Evolutionary conservation across 164 flowering plant genomes (phyloP).

Genomic region (Tinospora cordifolia): DNA sequence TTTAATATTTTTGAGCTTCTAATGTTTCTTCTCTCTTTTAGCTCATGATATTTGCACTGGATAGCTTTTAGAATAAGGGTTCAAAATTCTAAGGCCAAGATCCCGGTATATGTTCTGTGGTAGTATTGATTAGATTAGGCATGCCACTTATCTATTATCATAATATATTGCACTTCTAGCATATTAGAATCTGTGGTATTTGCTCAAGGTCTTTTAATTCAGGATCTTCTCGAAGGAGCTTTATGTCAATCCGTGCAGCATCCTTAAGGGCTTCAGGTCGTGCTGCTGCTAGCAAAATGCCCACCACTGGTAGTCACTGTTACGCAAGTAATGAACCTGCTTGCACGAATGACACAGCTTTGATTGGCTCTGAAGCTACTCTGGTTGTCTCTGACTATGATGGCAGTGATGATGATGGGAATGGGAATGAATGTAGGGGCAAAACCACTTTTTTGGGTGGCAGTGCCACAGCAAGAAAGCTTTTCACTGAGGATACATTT

Average conservation of each 20-base stretch:
- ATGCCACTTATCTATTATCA: not conserved
- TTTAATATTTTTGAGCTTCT: not conserved
- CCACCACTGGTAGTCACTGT: slow-evolving; percentile 9
- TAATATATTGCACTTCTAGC: not conserved
- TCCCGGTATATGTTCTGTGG: slow-evolving; percentile 11
- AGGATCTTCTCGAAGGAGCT: slow-evolving; percentile 33
- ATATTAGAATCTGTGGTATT: not conserved
- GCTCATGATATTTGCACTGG: slow-evolving; percentile 9
- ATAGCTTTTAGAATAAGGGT: not conserved
- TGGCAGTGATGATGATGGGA: slow-evolving; percentile 10
- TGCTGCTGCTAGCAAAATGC: slow-evolving; percentile 34
- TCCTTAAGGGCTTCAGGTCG: slow-evolving; percentile 47
- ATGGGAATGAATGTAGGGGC: slow-evolving; percentile 10
- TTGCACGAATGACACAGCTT: slow-evolving; percentile 6
- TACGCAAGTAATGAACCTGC: slow-evolving; percentile 13
- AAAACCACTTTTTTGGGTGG: slow-evolving; percentile 24
- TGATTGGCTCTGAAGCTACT: not conserved
- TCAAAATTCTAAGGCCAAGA: slow-evolving; percentile 4
- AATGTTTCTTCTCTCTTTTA: slow-evolving; percentile 2
- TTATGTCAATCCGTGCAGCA: slow-evolving; percentile 48
- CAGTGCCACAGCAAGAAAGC: slow-evolving; percentile 49
- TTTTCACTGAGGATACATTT: slow-evolving; percentile 39
- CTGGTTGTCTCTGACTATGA: slow-evolving; percentile 18
- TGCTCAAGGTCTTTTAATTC: slow-evolving; percentile 10
- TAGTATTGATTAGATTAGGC: not conserved